phyloP scores from a whole-genome alignment of 768 basidiomycete species.

The Podaxis sp. region DNA sequence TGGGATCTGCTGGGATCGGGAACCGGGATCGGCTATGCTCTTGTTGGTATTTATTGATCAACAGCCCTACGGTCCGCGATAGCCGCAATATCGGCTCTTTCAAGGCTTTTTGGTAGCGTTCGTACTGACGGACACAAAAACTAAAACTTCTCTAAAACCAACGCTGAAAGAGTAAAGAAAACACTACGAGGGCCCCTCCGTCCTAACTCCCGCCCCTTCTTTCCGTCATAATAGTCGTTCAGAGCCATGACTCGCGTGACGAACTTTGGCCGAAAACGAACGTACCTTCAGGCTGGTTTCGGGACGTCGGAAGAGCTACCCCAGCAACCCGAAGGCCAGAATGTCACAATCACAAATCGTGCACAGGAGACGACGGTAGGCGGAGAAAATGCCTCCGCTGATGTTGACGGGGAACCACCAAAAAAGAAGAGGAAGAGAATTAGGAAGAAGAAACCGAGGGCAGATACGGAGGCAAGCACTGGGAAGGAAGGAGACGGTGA shows the following conservation, averaged over 20 bases:
- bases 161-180: too few species aligned
- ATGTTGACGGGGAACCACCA: conserved; percentile 21
- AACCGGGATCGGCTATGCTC: too few species aligned
- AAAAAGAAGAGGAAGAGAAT: conserved; percentile 56
- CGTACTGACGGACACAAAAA: not conserved
- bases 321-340: conserved; percentile 14
- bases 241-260: conserved; percentile 71
- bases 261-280: conserved; percentile 71
- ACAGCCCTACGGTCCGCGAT: not conserved
- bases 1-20: too few species aligned
- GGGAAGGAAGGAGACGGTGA: conserved; percentile 20
- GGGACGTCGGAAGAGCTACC: conserved; percentile 3
- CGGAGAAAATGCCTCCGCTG: conserved; percentile 3
- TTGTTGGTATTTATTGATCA: not conserved
- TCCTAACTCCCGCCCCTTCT: not conserved
- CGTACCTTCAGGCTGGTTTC: conserved; percentile 66
- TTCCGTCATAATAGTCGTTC: not conserved
- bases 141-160: too few species aligned
- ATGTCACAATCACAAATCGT: conserved; percentile 1
- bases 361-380: conserved; percentile 15
- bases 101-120: not conserved
- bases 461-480: conserved; percentile 17
- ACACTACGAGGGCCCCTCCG: too few species aligned
- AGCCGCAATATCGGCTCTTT: not conserved
- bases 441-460: conserved; percentile 39